Evolutionary conservation across 768 basidiomycete species (phyloP).

Genomic region (Hygrophorus pudorinus): DNA sequence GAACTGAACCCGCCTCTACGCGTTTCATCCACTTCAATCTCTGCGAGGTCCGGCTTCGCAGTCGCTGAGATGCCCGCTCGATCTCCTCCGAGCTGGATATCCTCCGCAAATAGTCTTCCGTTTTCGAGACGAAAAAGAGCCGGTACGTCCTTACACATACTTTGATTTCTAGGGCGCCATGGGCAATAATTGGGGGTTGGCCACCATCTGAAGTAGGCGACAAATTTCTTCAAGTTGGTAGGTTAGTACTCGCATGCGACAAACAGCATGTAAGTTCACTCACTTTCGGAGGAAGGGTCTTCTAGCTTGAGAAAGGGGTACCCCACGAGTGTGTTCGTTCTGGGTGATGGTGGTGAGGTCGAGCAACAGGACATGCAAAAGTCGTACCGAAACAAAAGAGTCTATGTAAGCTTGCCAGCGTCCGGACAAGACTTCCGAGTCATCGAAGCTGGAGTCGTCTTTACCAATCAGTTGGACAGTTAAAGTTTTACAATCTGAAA

Average conservation of each 20-base stretch:
- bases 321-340: slow-evolving; percentile 49
- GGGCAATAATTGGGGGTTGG: slow-evolving; percentile 36
- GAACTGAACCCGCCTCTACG: background rate
- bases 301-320: slow-evolving; percentile 34
- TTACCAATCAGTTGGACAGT: slow-evolving; percentile 73
- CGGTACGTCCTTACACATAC: slow-evolving; percentile 79
- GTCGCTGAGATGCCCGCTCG: background rate
- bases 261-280: slow-evolving; percentile 12
- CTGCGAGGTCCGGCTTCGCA: background rate
- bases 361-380: background rate
- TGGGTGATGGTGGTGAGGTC: slow-evolving; percentile 14
- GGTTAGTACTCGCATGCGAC: background rate
- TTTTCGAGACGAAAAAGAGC: slow-evolving; percentile 65
- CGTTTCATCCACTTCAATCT: slow-evolving; percentile 5
- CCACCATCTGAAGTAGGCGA: slow-evolving; percentile 23
- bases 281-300: slow-evolving; percentile 63
- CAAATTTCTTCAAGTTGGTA: slow-evolving; percentile 26
- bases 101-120: slow-evolving; percentile 47
- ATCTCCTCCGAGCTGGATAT: slow-evolving; percentile 1
- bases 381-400: slow-evolving; percentile 56
- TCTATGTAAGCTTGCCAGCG: slow-evolving; percentile 78
- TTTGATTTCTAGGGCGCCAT: slow-evolving; percentile 67
- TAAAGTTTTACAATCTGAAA: slow-evolving; percentile 54
- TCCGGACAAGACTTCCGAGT: slow-evolving; percentile 65
- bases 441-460: slow-evolving; percentile 66